A percentile compares a stretch with the other conserved stretches of the same genome.
phyloP scores from a whole-genome alignment of 108 stramenopile genomes.

The Skeletonema menzelii region DNA sequence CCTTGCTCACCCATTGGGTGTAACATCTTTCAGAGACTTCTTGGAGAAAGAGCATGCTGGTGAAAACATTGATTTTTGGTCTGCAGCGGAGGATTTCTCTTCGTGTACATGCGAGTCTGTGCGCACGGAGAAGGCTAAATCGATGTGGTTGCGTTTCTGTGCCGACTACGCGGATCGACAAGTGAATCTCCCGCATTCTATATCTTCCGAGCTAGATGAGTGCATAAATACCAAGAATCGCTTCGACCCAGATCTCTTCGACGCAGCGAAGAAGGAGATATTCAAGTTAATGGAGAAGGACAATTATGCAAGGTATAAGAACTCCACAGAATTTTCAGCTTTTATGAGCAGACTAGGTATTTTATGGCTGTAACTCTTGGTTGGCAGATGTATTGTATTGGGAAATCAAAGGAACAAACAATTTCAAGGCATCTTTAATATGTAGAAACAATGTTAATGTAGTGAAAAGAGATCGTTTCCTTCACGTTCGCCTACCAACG shows the following conservation, averaged over 20 bases:
- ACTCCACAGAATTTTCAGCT: constrained; percentile 25
- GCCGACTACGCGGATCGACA: constrained; percentile 33
- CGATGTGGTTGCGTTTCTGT: constrained; percentile 34
- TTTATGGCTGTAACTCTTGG: background rate
- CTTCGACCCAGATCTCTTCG: constrained; percentile 32
- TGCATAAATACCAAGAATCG: constrained; percentile 17
- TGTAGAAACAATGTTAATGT: no score
- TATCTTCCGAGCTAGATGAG: constrained; percentile 9
- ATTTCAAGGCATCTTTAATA: no score
- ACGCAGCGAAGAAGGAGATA: constrained; percentile 39
- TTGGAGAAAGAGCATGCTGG: constrained; percentile 48
- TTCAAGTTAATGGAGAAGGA: constrained; percentile 48
- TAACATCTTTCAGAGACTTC: constrained; percentile 34
- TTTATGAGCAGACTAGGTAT: constrained; percentile 34
- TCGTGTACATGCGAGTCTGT: background rate
- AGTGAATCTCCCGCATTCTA: constrained; percentile 39
- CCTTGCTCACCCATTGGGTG: constrained; percentile 36
- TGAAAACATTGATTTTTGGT: constrained; percentile 55
- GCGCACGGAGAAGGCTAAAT: constrained; percentile 22
- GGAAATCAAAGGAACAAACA: no score
- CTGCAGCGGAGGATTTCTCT: constrained; percentile 30
- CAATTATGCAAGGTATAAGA: constrained; percentile 51
- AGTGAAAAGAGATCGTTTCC: no score
- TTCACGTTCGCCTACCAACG: no score
- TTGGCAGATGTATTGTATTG: no score